phyloP scores from a whole-genome alignment of 805 yeast species.

The Maudiozyma turicensis region DNA sequence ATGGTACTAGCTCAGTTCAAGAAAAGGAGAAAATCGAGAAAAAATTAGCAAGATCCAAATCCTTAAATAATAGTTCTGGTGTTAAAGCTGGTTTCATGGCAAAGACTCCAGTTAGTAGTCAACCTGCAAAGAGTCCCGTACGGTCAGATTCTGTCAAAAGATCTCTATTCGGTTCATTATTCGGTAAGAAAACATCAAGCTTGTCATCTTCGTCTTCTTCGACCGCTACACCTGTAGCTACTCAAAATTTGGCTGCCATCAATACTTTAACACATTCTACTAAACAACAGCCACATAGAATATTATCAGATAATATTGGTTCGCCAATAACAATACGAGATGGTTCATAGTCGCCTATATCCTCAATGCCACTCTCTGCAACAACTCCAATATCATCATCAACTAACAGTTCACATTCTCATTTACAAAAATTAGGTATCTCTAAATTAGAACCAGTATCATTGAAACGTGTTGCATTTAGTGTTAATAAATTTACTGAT shows the following conservation, averaged over 20 bases:
- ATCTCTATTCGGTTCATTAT: constrained; percentile 22
- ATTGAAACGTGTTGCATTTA: constrained; percentile 63
- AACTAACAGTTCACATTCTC: not conserved
- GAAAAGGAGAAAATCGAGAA: not conserved
- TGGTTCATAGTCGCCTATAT: not conserved
- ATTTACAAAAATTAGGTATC: not conserved
- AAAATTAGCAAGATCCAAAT: not conserved
- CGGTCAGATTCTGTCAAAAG: constrained; percentile 6
- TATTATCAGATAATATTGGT: not conserved
- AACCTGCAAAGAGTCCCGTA: constrained; percentile 3
- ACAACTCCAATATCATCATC: not conserved
- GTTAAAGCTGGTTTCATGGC: not conserved
- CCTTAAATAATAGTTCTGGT: not conserved
- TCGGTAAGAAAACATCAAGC: constrained; percentile 13
- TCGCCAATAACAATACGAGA: not conserved
- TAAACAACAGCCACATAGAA: not conserved
- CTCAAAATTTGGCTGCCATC: not conserved
- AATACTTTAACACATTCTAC: not conserved
- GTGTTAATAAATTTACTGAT: constrained; percentile 55
- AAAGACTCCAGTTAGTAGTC: constrained; percentile 12
- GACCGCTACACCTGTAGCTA: not conserved
- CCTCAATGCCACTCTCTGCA: not conserved
- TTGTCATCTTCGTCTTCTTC: too few relatives aligned
- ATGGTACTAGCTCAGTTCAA: not conserved
- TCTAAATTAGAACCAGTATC: constrained; percentile 17